phyloP scores from a whole-genome alignment of 1,284 basidiomycete species.

The Phaffia rhodozyma region DNA sequence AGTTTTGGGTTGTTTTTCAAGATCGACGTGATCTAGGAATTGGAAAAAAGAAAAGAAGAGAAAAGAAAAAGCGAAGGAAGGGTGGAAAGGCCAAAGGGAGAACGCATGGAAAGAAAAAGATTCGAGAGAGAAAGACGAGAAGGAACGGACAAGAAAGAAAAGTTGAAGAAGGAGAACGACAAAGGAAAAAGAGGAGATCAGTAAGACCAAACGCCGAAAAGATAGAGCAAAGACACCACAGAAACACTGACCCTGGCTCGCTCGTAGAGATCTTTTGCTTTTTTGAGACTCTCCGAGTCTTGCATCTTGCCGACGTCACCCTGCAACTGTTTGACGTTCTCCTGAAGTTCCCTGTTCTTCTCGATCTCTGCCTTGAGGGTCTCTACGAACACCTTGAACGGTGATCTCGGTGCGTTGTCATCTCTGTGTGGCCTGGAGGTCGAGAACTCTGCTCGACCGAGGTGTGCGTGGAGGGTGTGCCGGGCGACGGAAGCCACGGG shows the following conservation, averaged over 20 bases:
- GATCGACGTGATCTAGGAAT: constrained; percentile 63
- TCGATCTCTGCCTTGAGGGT: constrained; percentile 81
- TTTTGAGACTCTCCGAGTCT: constrained; percentile 69
- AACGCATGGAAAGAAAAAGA: neutral
- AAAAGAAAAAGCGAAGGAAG: neutral
- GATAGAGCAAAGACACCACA: neutral
- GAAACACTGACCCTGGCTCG: constrained; percentile 29
- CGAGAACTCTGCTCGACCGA: constrained; percentile 39
- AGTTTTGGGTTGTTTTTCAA: constrained; percentile 94
- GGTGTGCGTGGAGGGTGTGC: neutral
- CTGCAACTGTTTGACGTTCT: constrained; percentile 91
- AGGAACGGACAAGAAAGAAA: neutral
- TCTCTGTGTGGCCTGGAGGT: constrained; percentile 44
- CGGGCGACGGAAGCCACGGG: neutral
- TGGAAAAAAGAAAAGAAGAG: neutral
- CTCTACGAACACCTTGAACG: constrained; percentile 92
- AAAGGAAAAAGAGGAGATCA: neutral
- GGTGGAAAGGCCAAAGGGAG: neutral
- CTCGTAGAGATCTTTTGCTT: constrained; percentile 17
- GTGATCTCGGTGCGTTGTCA: constrained; percentile 68
- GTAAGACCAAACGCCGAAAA: neutral
- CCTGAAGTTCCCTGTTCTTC: constrained; percentile 89
- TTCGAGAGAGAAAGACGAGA: constrained; percentile 8
- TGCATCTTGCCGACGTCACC: constrained; percentile 95
- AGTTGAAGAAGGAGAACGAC: neutral